phyloP scores from a whole-genome alignment of 2,329 filamentous ascomycete species.

The Trichoderma citrinoviride region DNA sequence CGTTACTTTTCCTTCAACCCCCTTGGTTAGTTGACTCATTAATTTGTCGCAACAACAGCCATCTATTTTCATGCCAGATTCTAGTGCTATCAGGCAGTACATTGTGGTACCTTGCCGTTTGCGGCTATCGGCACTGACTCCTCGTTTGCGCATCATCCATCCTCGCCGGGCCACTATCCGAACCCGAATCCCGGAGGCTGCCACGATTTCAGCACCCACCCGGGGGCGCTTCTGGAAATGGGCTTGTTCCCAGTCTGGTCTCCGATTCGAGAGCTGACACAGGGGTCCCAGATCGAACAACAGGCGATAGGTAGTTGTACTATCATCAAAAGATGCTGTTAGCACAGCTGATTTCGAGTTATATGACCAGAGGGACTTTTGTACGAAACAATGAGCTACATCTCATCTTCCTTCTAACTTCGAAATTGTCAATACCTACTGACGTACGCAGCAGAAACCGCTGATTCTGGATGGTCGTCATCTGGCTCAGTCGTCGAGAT shows the following conservation, averaged over 20 bases:
- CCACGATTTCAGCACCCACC: not conserved
- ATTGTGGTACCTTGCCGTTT: too few relatives aligned
- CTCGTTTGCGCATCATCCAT: not conserved
- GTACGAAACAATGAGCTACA: too few relatives aligned
- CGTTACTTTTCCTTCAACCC: not conserved
- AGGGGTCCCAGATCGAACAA: not conserved
- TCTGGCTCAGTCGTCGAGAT: not conserved
- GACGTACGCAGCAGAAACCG: not conserved
- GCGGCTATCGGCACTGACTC: constrained; percentile 2
- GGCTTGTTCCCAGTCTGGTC: not conserved
- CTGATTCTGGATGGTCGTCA: not conserved
- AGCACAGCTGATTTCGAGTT: too few relatives aligned
- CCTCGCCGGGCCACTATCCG: not conserved
- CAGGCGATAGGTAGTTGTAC: too few relatives aligned
- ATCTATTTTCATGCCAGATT: not conserved
- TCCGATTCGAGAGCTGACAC: not conserved
- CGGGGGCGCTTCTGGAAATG: constrained; percentile 4
- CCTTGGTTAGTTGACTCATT: constrained; percentile 5
- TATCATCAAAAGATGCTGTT: too few relatives aligned
- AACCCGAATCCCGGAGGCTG: constrained; percentile 11
- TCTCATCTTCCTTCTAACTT: too few relatives aligned
- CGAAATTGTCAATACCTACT: too few relatives aligned
- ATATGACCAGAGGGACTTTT: too few relatives aligned
- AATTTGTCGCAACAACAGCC: not conserved
- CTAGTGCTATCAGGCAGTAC: too few relatives aligned